Percentiles rank a stretch among this genome's conserved stretches.
Conservation (phyloP, 164 flowering plant genomes). For the Litsea cubeba region DNA sequence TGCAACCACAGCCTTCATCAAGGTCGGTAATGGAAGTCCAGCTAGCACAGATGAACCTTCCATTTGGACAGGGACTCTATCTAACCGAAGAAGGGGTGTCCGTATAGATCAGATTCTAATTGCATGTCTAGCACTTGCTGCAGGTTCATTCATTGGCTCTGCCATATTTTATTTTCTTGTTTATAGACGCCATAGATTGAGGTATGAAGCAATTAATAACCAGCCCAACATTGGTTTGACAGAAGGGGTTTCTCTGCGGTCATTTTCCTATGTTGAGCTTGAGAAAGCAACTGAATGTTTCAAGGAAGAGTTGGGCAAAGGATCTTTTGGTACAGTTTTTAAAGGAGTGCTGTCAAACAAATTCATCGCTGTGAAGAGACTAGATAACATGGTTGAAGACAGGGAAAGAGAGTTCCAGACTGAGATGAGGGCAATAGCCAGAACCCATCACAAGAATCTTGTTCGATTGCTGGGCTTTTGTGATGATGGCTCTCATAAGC, state of each 20-base stretch:
- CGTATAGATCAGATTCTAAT: not conserved
- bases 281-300: constrained; percentile 11
- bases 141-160: not conserved
- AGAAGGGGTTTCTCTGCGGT: constrained; percentile 5
- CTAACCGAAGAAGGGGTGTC: not conserved
- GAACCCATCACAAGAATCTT: constrained; percentile 3
- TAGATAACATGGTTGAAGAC: constrained; percentile 12
- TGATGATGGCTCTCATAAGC: constrained; percentile 1
- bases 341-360: constrained; percentile 5
- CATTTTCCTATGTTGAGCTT: constrained; percentile 12
- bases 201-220: not conserved
- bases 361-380: constrained; percentile 14
- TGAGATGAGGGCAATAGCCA: constrained; percentile 13
- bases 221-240: not conserved
- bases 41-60: not conserved
- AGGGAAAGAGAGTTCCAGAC: constrained; percentile 21
- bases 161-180: constrained; percentile 5
- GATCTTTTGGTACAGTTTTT: constrained; percentile 14
- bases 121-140: not conserved
- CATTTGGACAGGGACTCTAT: too few relatives aligned
- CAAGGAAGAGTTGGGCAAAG: constrained; percentile 14
- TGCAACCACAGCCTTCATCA: not conserved
- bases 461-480: constrained; percentile 3
- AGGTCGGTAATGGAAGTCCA: not conserved
- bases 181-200: not conserved